phyloP scores from a whole-genome alignment of 371 early-diverging fungal genomes.

The Circinella umbellata region DNA sequence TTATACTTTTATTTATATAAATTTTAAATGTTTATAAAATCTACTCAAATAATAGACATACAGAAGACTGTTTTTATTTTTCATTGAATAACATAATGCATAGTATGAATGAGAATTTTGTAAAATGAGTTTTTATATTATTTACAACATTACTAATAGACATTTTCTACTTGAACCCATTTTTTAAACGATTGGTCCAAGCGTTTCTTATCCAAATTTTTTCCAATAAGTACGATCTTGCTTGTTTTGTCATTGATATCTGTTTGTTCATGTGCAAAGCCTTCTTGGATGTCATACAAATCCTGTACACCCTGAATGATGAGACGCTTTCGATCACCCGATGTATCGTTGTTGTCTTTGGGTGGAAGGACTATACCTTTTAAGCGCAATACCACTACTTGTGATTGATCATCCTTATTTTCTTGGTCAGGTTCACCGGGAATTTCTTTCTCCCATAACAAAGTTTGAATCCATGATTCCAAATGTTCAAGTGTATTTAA shows the following conservation, averaged over 20 bases:
- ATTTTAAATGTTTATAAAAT: too few species aligned
- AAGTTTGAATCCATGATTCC: conserved; percentile 88
- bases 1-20: too few species aligned
- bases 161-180: conserved; percentile 21
- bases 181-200: conserved; percentile 48
- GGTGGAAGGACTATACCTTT: conserved; percentile 80
- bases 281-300: conserved; percentile 84
- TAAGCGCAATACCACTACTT: conserved; percentile 75
- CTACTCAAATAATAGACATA: too few species aligned
- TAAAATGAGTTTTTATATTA: too few species aligned
- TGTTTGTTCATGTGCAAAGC: conserved; percentile 46
- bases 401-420: conserved; percentile 9
- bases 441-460: conserved; percentile 87
- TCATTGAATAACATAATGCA: too few species aligned
- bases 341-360: conserved; percentile 32
- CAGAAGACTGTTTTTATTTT: too few species aligned
- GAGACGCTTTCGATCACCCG: conserved; percentile 39
- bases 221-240: conserved; percentile 79
- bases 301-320: conserved; percentile 93
- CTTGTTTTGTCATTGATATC: conserved; percentile 40
- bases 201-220: conserved; percentile 45
- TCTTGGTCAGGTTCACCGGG: conserved; percentile 35
- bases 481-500: conserved; percentile 45
- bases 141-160: not conserved
- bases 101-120: too few species aligned